phyloP scores from a whole-genome alignment of 225 moss, liverwort and hornwort species.

The Takakia lepidozioides region DNA sequence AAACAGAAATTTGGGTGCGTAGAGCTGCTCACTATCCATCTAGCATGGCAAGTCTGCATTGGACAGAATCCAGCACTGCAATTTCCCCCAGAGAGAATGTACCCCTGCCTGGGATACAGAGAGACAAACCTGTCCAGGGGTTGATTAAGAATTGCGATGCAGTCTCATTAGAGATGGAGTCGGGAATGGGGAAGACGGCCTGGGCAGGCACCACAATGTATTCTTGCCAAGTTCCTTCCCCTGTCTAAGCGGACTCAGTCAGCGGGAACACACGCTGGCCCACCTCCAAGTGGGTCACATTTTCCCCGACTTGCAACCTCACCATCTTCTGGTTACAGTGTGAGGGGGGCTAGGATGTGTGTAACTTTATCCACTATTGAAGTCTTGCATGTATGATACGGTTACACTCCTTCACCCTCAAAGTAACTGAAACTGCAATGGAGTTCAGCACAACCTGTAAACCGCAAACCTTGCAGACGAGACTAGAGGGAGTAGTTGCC shows the following conservation, averaged over 20 bases:
- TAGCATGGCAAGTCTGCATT: background rate
- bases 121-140: slow-evolving; percentile 24
- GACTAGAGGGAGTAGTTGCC: no score
- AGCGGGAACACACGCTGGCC: no score
- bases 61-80: background rate
- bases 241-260: no score
- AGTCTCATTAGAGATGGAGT: slow-evolving; percentile 15
- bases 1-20: background rate
- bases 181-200: no score
- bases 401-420: no score
- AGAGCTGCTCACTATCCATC: background rate
- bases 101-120: background rate
- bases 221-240: no score
- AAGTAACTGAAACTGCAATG: no score
- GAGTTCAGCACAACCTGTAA: no score
- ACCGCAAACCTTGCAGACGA: no score
- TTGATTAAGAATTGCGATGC: slow-evolving; percentile 30
- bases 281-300: slow-evolving; percentile 15
- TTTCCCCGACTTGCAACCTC: slow-evolving; percentile 16
- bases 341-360: no score
- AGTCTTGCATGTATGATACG: background rate
- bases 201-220: no score
- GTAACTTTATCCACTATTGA: background rate
- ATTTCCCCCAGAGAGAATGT: no score
- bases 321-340: background rate